Evolutionary conservation across 1,284 basidiomycete genomes (phyloP).

Genomic region (Ustilago cynodontis): DNA sequence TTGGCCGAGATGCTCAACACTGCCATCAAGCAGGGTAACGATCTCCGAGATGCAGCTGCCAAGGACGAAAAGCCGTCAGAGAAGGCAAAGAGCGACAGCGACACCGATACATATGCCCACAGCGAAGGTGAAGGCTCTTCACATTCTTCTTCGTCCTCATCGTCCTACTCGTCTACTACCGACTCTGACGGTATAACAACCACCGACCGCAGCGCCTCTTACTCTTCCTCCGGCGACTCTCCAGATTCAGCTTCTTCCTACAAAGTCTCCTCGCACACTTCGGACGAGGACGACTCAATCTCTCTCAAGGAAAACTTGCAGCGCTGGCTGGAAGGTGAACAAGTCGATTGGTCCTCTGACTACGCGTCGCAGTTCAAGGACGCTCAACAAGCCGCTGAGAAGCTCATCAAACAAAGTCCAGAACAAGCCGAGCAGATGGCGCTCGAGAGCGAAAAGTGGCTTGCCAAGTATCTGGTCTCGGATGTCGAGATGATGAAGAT

Average conservation of each 20-base stretch:
- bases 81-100: constrained; percentile 8
- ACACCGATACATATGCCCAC: constrained; percentile 16
- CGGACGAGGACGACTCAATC: constrained; percentile 3
- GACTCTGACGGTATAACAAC: constrained; percentile 32
- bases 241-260: constrained; percentile 28
- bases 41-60: constrained; percentile 13
- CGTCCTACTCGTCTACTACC: constrained; percentile 36
- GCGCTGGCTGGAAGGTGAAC: constrained; percentile 57
- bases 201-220: constrained; percentile 38
- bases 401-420: constrained; percentile 47
- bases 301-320: constrained; percentile 56
- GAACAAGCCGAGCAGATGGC: constrained; percentile 56
- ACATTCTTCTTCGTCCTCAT: constrained; percentile 37
- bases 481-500: constrained; percentile 59
- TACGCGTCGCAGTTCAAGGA: constrained; percentile 47
- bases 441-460: constrained; percentile 57
- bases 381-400: constrained; percentile 53
- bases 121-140: constrained; percentile 6
- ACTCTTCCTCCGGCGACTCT: constrained; percentile 27
- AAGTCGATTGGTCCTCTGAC: constrained; percentile 53
- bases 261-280: constrained; percentile 30
- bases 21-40: constrained; percentile 40
- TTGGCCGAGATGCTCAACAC: constrained; percentile 49
- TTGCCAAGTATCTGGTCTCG: constrained; percentile 49
- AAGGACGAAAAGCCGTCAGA: neutral